A percentile compares a stretch with the other conserved stretches of the same genome.
phyloP scores from a whole-genome alignment of 2,329 filamentous ascomycete genomes.

The Claviceps arundinis region DNA sequence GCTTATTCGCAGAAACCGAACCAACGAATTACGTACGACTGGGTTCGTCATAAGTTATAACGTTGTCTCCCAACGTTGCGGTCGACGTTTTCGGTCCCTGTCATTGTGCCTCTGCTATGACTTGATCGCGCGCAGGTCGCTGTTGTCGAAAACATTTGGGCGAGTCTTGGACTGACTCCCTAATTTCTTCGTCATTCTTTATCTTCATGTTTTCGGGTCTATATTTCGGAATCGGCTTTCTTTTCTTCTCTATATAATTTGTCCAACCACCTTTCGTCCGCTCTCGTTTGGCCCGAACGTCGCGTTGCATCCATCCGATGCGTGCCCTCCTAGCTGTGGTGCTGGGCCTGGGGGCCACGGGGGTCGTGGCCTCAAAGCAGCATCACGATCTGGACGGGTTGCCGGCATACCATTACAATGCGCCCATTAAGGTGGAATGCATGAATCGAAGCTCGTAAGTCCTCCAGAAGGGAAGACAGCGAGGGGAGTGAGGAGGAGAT shows the following conservation, averaged over 20 bases:
- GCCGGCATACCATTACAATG: constrained; percentile 53
- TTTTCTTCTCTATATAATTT: not conserved
- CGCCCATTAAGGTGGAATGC: constrained; percentile 56
- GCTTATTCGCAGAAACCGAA: too few species aligned
- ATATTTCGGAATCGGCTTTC: not conserved
- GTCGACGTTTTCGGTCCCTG: not conserved
- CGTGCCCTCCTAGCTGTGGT: constrained; percentile 1
- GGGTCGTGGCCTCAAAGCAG: constrained; percentile 19
- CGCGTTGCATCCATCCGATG: not conserved
- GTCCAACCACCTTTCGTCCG: not conserved
- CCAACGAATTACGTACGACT: too few species aligned
- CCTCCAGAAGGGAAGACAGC: not conserved
- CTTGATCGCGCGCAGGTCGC: not conserved
- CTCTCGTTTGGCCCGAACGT: not conserved
- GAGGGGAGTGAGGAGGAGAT: too few species aligned
- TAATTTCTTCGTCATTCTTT: not conserved
- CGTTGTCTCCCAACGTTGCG: not conserved
- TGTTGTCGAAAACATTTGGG: not conserved
- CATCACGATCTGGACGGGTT: constrained; percentile 22
- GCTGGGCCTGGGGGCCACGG: constrained; percentile 3
- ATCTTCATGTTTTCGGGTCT: not conserved
- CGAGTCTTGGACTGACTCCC: not conserved
- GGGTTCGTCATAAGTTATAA: too few species aligned
- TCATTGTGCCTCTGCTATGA: not conserved
- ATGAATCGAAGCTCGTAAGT: constrained; percentile 56